Percentiles rank a stretch among this genome's conserved stretches.
phyloP scores from a whole-genome alignment of 306 rosid genomes.

The Casuarina cunninghamiana region DNA sequence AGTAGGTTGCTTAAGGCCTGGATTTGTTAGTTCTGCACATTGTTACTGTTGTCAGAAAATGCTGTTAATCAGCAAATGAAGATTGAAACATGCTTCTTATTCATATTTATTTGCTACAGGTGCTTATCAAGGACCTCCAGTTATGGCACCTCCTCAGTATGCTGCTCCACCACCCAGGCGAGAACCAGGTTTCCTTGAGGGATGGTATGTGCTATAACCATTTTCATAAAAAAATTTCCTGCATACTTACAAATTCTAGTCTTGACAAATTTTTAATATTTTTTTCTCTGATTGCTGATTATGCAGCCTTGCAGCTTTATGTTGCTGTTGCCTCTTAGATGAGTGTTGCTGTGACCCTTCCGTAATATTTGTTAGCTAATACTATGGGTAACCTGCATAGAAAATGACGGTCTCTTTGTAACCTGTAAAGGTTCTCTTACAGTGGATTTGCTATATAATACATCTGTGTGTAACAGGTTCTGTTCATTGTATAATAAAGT shows the following conservation, averaged over 20 bases:
- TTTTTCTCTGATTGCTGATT: neutral
- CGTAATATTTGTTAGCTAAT: conserved; percentile 33
- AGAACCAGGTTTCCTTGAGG: conserved; percentile 69
- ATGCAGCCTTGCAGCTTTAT: conserved; percentile 77
- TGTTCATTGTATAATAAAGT: neutral
- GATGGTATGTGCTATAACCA: conserved; percentile 51
- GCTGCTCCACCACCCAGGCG: conserved; percentile 45
- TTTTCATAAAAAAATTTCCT: too few relatives aligned
- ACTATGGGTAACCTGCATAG: conserved; percentile 9
- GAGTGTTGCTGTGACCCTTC: conserved; percentile 89
- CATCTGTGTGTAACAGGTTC: neutral
- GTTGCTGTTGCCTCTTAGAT: conserved; percentile 78
- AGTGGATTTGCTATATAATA: too few relatives aligned
- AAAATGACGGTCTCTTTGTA: conserved; percentile 12
- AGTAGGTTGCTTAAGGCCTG: neutral
- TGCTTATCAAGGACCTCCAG: conserved; percentile 65
- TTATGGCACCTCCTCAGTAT: conserved; percentile 70
- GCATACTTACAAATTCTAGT: too few relatives aligned
- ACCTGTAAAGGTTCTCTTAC: neutral
- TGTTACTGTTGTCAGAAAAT: neutral
- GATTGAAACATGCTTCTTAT: neutral
- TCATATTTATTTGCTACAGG: conserved; percentile 30
- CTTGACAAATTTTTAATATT: neutral
- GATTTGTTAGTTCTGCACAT: neutral
- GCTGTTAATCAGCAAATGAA: neutral